Evolutionary conservation across 2,329 filamentous ascomycete genomes (phyloP), one percentile per base, ranked within the genome.

Genomic region (Stachybotrys chlorohalonatus): DNA sequence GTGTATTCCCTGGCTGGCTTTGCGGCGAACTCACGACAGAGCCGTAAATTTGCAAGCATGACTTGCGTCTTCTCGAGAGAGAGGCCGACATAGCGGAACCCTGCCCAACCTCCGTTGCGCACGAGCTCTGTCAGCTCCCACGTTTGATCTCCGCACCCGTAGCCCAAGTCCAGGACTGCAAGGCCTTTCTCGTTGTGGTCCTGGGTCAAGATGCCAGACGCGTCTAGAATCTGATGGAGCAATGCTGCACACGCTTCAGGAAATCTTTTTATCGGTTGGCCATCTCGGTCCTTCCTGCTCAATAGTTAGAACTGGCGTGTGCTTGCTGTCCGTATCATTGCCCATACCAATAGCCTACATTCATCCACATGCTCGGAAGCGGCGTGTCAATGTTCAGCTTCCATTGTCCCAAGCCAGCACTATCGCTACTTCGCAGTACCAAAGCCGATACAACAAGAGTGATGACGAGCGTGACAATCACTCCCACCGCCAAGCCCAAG

Each of bases 111-210:
- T 2, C 52, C 53, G 5, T 59, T 47, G 16, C 59, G 52, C 5
- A 66, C 57, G 30, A 67, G 61, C 11, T 62, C 63, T 1, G 67
- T 70, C 30, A 82, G 60, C 54, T 77, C 73, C 17, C 77, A 62
- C 0, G 74, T 79, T 62, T 84, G 81, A 58, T 84, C 80, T 36
- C 81, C 81, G 57, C 81, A 84, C 9, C 81, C 81, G 57, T 82
- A 79, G 2, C 81, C 81, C 1, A 83, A 68, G 56, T 84, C 81
- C 1, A 84, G 65, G 9, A 80, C 67, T 3, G 70, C 64, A 6
- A 74, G 36, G 9, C 36, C 58, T 7, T 59, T 54, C 11, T 55
- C 39, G 11, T 51, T 31, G 6, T 57, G 39, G 6, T 57, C 53
- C 8, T 6, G 56, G 47, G 17, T 58, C 53, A 82, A 64, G 36